These are phyloP conservation scores for Globisporangium acanthophoron DNA, from an alignment of 352 stramenopile genomes.

Conservation along the genomic window DNA sequence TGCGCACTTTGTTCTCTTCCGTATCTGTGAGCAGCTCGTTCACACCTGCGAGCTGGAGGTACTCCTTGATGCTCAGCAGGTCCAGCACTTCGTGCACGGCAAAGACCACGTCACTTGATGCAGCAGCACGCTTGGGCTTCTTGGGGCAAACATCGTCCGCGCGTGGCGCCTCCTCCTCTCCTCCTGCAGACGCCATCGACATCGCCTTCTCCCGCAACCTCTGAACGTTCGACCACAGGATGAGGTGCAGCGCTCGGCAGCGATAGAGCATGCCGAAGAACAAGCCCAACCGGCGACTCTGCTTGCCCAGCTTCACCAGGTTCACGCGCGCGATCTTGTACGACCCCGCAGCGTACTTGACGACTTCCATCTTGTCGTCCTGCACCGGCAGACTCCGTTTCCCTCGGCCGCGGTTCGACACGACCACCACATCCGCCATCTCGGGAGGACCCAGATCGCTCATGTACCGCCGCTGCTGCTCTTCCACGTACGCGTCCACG, in stretches of 20 bases:
- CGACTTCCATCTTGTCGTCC: conserved; percentile 38
- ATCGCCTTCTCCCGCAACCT: conserved; percentile 13
- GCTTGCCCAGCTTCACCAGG: conserved; percentile 53
- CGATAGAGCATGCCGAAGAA: conserved; percentile 73
- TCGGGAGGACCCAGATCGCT: conserved; percentile 40
- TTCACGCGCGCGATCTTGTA: conserved; percentile 64
- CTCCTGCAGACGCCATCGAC: background rate
- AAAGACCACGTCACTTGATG: conserved; percentile 33
- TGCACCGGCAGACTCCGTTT: conserved; percentile 18
- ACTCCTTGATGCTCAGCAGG: conserved; percentile 57
- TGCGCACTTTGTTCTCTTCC: conserved; percentile 54
- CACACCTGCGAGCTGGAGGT: conserved; percentile 66
- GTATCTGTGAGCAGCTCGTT: conserved; percentile 52
- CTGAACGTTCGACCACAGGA: conserved; percentile 51
- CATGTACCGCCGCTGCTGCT: conserved; percentile 60
- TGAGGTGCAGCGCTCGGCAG: conserved; percentile 53
- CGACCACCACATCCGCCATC: conserved; percentile 53
- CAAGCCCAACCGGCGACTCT: conserved; percentile 66
- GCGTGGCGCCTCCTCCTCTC: background rate
- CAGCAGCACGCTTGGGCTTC: background rate
- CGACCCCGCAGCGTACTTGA: conserved; percentile 54
- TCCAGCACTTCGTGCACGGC: conserved; percentile 67
- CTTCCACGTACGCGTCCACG: conserved; percentile 55
- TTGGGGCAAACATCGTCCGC: background rate
- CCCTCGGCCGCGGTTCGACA: conserved; percentile 34